These are phyloP conservation scores for Scheffersomyces segobiensis DNA, from an alignment of 1,139 yeast species.

Conservation along the genomic window DNA sequence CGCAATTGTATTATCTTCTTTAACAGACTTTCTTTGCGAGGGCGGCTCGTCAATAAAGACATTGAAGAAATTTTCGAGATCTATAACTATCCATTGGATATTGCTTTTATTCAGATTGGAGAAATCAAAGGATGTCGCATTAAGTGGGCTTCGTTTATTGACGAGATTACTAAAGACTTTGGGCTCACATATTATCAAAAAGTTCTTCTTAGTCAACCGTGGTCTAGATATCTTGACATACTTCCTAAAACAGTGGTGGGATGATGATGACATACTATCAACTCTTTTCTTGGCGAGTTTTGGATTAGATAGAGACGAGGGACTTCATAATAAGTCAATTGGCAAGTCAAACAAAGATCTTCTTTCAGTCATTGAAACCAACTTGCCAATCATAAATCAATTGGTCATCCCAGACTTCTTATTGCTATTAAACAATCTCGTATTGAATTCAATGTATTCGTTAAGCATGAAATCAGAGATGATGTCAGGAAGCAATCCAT, in stretches of 20 bases:
- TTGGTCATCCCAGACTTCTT: constrained; percentile 42
- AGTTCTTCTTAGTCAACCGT: constrained; percentile 51
- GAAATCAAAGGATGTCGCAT: constrained; percentile 39
- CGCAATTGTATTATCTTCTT: constrained; percentile 23
- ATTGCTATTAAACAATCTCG: constrained; percentile 40
- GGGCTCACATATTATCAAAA: constrained; percentile 47
- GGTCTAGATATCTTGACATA: constrained; percentile 58
- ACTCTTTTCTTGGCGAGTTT: constrained; percentile 42
- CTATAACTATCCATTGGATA: constrained; percentile 67
- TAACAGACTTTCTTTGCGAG: constrained; percentile 35
- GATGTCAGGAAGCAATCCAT: constrained; percentile 36
- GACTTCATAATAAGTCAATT: not conserved
- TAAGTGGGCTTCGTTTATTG: constrained; percentile 50
- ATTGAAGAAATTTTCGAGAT: constrained; percentile 50
- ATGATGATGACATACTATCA: constrained; percentile 34
- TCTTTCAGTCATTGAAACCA: constrained; percentile 1
- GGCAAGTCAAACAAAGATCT: constrained; percentile 1
- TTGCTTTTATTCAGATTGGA: constrained; percentile 51
- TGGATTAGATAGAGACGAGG: constrained; percentile 27
- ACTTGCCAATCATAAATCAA: constrained; percentile 8
- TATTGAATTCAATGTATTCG: constrained; percentile 34
- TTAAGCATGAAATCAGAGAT: constrained; percentile 37
- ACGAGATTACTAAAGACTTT: constrained; percentile 48
- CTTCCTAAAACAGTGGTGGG: constrained; percentile 48
- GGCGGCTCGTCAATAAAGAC: constrained; percentile 33